phyloP scores from a whole-genome alignment of 306 rosid genomes.

The Cicer arietinum region DNA sequence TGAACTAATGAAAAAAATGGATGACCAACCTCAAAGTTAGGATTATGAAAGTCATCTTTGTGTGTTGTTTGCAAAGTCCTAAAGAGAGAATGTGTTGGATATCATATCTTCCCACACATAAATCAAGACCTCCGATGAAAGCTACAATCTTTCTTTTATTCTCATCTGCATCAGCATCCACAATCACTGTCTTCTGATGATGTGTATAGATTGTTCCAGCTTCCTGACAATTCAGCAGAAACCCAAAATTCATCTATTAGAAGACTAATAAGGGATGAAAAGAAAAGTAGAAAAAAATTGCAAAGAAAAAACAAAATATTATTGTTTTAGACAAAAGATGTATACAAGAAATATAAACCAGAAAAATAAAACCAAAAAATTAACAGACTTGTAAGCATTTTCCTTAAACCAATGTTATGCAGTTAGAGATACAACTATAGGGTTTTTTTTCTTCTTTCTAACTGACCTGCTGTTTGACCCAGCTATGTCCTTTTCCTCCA shows the following conservation, averaged over 20 bases:
- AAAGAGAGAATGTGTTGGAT: conserved; percentile 68
- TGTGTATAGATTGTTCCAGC: conserved; percentile 87
- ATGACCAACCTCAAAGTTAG: conserved; percentile 65
- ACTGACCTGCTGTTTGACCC: conserved; percentile 63
- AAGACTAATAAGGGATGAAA: no score
- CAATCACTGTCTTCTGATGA: conserved; percentile 94
- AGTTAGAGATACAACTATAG: conserved; percentile 3
- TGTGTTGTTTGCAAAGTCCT: conserved; percentile 72
- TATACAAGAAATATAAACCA: no score
- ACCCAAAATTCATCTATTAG: no score
- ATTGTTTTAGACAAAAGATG: no score
- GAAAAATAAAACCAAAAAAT: not conserved
- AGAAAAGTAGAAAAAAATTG: no score
- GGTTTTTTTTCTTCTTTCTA: not conserved
- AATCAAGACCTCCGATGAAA: conserved; percentile 94
- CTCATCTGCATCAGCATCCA: conserved; percentile 86
- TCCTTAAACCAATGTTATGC: not conserved
- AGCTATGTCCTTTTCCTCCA: conserved; percentile 81
- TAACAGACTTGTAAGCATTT: not conserved
- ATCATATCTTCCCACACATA: conserved; percentile 85
- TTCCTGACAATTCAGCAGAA: conserved; percentile 60
- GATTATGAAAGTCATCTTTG: conserved; percentile 78
- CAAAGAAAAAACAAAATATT: no score
- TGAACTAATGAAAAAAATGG: not conserved
- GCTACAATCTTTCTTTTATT: conserved; percentile 73